These are phyloP conservation scores for Penicillium hordei DNA, from an alignment of 2,329 filamentous ascomycete genomes.

Conservation along the genomic window DNA sequence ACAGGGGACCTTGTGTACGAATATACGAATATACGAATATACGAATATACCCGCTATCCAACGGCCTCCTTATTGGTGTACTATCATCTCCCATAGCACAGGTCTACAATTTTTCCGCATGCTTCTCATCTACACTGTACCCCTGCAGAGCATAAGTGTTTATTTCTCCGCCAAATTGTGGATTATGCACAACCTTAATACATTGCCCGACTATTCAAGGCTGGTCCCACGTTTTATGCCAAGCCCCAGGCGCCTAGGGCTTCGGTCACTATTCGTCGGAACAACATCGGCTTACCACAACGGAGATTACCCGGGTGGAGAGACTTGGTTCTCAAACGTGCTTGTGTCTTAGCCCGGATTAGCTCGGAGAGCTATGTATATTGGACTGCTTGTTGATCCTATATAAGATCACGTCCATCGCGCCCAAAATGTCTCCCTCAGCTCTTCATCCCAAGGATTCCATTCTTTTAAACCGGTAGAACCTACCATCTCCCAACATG, in stretches of 20 bases:
- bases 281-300: background rate
- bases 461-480: background rate
- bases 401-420: background rate
- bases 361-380: background rate
- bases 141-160: background rate
- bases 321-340: background rate
- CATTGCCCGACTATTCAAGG: background rate
- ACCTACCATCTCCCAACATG: conserved; percentile 12
- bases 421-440: background rate
- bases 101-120: background rate
- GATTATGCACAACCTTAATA: background rate
- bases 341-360: background rate
- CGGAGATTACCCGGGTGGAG: conserved; percentile 4
- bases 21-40: background rate
- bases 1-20: background rate
- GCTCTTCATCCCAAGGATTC: conserved; percentile 1
- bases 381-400: background rate
- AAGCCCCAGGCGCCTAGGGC: background rate
- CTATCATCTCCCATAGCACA: background rate
- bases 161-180: conserved; percentile 14
- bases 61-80: background rate
- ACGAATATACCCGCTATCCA: background rate
- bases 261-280: conserved; percentile 1
- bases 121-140: background rate
- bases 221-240: background rate